Base-by-base conservation (phyloP, 2,329 filamentous ascomycete species). In the Neonectria hederae region DNA sequence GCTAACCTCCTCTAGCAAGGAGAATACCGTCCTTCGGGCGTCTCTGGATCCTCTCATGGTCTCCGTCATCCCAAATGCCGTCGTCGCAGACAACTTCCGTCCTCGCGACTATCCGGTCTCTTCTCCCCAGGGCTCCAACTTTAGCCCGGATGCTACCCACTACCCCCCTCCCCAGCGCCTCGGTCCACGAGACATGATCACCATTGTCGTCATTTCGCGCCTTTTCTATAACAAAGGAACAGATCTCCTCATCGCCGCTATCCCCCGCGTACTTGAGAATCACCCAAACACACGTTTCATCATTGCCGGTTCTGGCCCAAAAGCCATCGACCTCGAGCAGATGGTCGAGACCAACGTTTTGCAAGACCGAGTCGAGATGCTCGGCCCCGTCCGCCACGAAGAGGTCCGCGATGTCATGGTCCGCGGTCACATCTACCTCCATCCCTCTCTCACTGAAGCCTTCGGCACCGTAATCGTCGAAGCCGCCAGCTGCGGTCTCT, bases 141-240 rank as follows among this genome's bases (percentile, higher is more conserved):
- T 84, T 63, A 74, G 76, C 48, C 81, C 78, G 52, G 82, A 81
- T 32, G 62, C 51, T 3, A 35, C 70, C 3, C 45, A 64, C 17
- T 71, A 72, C 70, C 79, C 82, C 6, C 85, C 89, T 0, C 88
- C 89, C 4, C 89, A 90, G 58, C 89, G 88, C 7, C 86, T 97
- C 3, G 92, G 92, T 0, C 92, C 94, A 0, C 86, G 93, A 68
- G 95, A 97, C 72, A 91, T 89, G 11, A 95, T 99, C 73, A 97
- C 94, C 8, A 97, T 99, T 63, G 93, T 99, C 2, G 95, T 99
- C 21, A 97, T 99, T 66, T 97, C 94, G 9, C 93, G 96, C 21
- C 88, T 99, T 1, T 99, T 98, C 80, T 98, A 98, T 80, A 99
- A 99, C 81, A 99, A 99, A 78, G 96, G 96, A 64, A 98, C 93